These are phyloP conservation scores for Phaeosphaeriaceae sp. DNA, from an alignment of 2,329 filamentous ascomycete genomes.

Conservation along the genomic window DNA sequence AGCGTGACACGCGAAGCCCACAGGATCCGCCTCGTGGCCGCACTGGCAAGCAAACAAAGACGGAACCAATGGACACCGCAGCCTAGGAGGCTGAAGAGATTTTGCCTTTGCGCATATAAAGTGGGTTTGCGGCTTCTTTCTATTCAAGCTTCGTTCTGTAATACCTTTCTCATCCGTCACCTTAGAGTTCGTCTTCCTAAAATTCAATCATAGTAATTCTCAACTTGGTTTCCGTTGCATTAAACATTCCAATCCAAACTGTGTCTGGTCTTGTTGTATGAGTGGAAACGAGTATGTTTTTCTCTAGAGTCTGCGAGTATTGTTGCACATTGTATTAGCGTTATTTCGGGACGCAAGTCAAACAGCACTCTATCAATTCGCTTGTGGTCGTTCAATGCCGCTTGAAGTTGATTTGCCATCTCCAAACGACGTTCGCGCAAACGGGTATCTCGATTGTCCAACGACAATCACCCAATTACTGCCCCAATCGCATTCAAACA, in stretches of 20 bases:
- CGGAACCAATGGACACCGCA: slow-evolving; percentile 38
- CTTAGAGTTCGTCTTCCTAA: not conserved
- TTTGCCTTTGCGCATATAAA: not conserved
- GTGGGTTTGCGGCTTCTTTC: not conserved
- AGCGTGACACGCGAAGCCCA: slow-evolving; percentile 39
- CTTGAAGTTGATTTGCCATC: slow-evolving; percentile 11
- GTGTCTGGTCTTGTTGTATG: no score
- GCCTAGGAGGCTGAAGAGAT: slow-evolving; percentile 25
- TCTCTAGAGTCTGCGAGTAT: no score
- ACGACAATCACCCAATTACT: slow-evolving; percentile 15
- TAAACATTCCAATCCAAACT: no score
- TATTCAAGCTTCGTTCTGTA: not conserved
- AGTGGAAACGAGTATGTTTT: no score
- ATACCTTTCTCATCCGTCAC: no score
- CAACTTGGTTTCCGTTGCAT: no score
- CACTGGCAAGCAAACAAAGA: slow-evolving; percentile 40
- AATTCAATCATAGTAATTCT: no score
- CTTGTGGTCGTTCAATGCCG: no score
- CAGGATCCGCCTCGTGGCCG: slow-evolving; percentile 42
- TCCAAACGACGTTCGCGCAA: slow-evolving; percentile 13
- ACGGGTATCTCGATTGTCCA: slow-evolving; percentile 14
- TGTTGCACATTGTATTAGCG: no score
- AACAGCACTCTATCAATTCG: no score
- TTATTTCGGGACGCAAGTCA: no score
- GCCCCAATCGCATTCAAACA: not conserved